Conservation (phyloP, 768 basidiomycete genomes). For the Podaxis sp. region DNA sequence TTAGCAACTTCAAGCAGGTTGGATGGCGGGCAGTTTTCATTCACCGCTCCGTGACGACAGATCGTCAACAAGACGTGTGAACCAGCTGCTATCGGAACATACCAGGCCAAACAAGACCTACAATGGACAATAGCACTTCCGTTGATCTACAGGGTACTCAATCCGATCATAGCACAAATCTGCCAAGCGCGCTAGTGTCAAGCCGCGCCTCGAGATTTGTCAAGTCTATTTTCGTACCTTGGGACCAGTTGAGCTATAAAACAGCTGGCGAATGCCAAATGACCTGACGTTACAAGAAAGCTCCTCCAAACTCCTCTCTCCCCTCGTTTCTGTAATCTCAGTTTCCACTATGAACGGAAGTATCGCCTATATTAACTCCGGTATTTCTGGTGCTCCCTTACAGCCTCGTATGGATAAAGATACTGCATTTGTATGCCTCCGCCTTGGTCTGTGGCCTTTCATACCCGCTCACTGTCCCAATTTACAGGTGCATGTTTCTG, state of each 20-base stretch:
- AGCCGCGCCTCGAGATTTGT: conserved; percentile 9
- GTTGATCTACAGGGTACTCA: conserved; percentile 2
- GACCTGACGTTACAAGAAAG: neutral
- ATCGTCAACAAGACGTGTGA: neutral
- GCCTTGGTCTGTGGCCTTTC: neutral
- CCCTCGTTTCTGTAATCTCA: neutral
- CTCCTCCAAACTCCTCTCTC: neutral
- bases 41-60: neutral
- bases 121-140: neutral
- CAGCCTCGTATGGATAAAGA: neutral
- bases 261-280: neutral
- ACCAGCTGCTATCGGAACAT: neutral
- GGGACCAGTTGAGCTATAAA: conserved; percentile 6
- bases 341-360: neutral
- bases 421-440: neutral
- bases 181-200: conserved; percentile 6
- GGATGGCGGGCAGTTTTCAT: too few species aligned
- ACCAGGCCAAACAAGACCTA: conserved; percentile 2
- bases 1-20: neutral
- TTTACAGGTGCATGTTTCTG: neutral
- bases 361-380: neutral
- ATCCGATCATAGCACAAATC: conserved; percentile 5
- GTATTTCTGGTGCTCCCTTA: neutral
- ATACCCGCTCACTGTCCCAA: neutral
- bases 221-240: conserved; percentile 14